These are phyloP conservation scores for Hemisphaericaspora subhashii DNA, from an alignment of 1,139 yeast species.

Conservation along the genomic window DNA sequence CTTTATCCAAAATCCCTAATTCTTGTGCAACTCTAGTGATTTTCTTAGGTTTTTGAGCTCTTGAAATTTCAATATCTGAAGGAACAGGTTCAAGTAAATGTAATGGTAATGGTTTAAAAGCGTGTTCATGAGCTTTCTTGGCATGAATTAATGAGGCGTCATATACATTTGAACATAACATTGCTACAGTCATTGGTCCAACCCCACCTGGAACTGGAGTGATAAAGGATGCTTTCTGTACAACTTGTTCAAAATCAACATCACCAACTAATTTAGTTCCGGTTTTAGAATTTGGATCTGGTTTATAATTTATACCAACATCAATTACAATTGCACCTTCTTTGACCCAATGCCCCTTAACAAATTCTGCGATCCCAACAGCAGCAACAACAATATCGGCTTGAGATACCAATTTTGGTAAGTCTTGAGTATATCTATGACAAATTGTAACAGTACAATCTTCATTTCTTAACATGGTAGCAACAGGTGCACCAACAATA, in stretches of 20 bases:
- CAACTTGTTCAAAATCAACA: slow-evolving; percentile 64
- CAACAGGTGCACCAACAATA: slow-evolving; percentile 80
- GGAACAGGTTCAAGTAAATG: slow-evolving; percentile 62
- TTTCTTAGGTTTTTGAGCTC: slow-evolving; percentile 69
- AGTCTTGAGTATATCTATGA: slow-evolving; percentile 57
- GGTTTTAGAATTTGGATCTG: slow-evolving; percentile 60
- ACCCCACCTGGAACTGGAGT: slow-evolving; percentile 91
- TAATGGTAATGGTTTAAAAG: slow-evolving; percentile 50
- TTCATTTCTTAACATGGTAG: slow-evolving; percentile 66
- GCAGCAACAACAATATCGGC: slow-evolving; percentile 81
- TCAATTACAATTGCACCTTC: slow-evolving; percentile 70
- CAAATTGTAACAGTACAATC: slow-evolving; percentile 78
- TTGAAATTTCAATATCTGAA: slow-evolving; percentile 72
- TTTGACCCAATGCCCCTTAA: slow-evolving; percentile 73
- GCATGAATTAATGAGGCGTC: slow-evolving; percentile 62
- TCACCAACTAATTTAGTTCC: slow-evolving; percentile 76
- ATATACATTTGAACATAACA: slow-evolving; percentile 70
- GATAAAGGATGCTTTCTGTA: slow-evolving; percentile 56
- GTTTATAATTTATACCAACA: slow-evolving; percentile 76
- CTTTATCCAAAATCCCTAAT: slow-evolving; percentile 59
- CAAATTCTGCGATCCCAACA: slow-evolving; percentile 69
- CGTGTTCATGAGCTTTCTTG: slow-evolving; percentile 45
- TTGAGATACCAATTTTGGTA: slow-evolving; percentile 50
- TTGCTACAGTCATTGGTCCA: slow-evolving; percentile 88
- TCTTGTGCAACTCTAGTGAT: slow-evolving; percentile 64